Evolutionary conservation across 495 filamentous ascomycete genomes (phyloP), one percentile per base, ranked within the genome.

Genomic region (Penicillium egyptiacum): DNA sequence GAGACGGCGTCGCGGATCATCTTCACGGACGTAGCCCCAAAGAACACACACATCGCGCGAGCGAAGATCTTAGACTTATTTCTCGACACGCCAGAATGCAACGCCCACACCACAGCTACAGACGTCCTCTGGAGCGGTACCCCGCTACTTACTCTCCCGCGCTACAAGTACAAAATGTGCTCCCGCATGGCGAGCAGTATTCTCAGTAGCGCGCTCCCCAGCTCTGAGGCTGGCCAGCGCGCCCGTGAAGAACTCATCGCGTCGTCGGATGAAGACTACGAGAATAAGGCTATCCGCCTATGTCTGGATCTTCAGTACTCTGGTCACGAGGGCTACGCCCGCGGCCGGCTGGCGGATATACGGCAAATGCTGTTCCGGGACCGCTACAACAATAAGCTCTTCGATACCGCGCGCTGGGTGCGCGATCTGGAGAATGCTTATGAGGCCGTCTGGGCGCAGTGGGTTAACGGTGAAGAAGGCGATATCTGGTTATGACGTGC

Each of bases 131-230:
- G 94, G 94, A 92, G 88, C 44, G 92, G 90, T 50, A 99, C 95
- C 6, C 94, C 94, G 33, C 79, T 99, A 50, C 77, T 98, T 52
- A 99, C 94, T 0, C 79, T 92, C n/a, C 92, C 92, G n/a, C 83
- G 93, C 30, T 94, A 97, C 72, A 81, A 85, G 52, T 96, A 97
- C 71, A 99, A 99, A 76, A 99, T 99, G 94, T 98, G 95, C 72
- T 95, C 90, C 41, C 86, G 95, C 49, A 98, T 98, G 89, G 94
- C 94, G 20, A 92, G 92, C 37, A 93, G 89, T 14, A 98, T 98
- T 60, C 79, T 98, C 12, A 88, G 83, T 57, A 95, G 94, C 39
- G 94, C 94, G 2, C 76, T 98, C 8, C 92, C 95, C 0, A 85
- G 84, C 59, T 75, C 73, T 4, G 75, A 75, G 9, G 83, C 83